Conservation (phyloP, 345 rosid species). For the Brassica carinata region DNA sequence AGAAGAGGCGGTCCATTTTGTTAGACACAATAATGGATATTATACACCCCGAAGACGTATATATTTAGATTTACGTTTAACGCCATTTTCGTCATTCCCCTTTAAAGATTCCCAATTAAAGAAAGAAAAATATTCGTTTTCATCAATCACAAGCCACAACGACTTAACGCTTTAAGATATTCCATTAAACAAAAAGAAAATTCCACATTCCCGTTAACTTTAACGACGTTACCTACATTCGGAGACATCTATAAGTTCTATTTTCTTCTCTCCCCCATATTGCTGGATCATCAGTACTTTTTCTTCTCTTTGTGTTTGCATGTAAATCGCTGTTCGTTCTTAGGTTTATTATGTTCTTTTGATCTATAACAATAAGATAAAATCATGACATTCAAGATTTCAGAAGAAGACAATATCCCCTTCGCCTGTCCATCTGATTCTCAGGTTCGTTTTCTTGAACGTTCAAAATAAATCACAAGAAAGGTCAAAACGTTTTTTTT, state of each 20-base stretch:
- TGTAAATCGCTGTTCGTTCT: neutral
- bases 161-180: slow-evolving; percentile 21
- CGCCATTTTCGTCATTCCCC: neutral
- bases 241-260: slow-evolving; percentile 4
- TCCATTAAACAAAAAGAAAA: slow-evolving; percentile 24
- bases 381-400: slow-evolving; percentile 19
- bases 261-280: slow-evolving; percentile 24
- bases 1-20: slow-evolving; percentile 35
- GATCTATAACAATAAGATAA: slow-evolving; percentile 9
- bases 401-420: slow-evolving; percentile 15
- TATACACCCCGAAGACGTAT: neutral
- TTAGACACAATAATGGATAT: neutral
- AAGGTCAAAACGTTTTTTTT: slow-evolving; percentile 9
- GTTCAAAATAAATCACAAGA: neutral
- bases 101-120: neutral
- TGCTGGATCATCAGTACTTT: slow-evolving; percentile 22
- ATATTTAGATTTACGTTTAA: neutral
- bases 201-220: slow-evolving; percentile 25
- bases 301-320: neutral
- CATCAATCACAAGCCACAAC: slow-evolving; percentile 32
- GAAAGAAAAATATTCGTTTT: slow-evolving; percentile 20
- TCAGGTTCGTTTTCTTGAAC: slow-evolving; percentile 33
- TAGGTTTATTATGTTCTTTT: neutral
- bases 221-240: slow-evolving; percentile 22
- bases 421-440: slow-evolving; percentile 24